Evolutionary conservation across 2,329 filamentous ascomycete species (phyloP).

Genomic region (Acarospora socialis): DNA sequence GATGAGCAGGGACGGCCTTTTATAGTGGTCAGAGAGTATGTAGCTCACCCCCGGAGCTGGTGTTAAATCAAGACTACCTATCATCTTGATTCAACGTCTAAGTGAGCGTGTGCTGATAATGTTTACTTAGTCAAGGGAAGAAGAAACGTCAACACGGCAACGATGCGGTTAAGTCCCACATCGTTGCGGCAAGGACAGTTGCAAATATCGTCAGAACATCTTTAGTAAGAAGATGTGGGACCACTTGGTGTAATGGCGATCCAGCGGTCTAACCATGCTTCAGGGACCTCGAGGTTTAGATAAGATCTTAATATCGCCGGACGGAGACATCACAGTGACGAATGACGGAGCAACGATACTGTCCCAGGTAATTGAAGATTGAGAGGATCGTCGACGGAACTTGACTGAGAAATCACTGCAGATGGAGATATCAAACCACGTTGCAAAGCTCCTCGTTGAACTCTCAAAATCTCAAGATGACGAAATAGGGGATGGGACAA

Average conservation of each 20-base stretch:
- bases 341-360: slow-evolving; percentile 98
- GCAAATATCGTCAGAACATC: slow-evolving; percentile 97
- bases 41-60: slow-evolving; percentile 16
- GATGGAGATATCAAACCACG: slow-evolving; percentile 99
- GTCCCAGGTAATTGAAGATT: slow-evolving; percentile 40
- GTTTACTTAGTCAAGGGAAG: slow-evolving; percentile 62
- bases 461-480: slow-evolving; percentile 98
- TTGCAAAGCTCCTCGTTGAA: slow-evolving; percentile 91
- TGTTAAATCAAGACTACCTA: too few relatives aligned
- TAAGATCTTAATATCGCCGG: slow-evolving; percentile 97
- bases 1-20: slow-evolving; percentile 96
- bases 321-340: slow-evolving; percentile 97
- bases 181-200: slow-evolving; percentile 88
- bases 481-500: slow-evolving; percentile 96
- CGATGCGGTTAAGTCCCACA: slow-evolving; percentile 96
- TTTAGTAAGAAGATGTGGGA: slow-evolving; percentile 41
- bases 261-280: slow-evolving; percentile 11
- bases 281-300: slow-evolving; percentile 85
- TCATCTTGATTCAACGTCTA: background rate
- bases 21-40: slow-evolving; percentile 94
- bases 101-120: background rate
- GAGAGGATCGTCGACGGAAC: slow-evolving; percentile 5
- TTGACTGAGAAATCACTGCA: slow-evolving; percentile 32
- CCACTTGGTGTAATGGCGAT: slow-evolving; percentile 5
- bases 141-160: slow-evolving; percentile 96